Evolutionary conservation across 2,329 filamentous ascomycete species (phyloP), one percentile per base, ranked within the genome.

Genomic region (Penicillium polonicum): DNA sequence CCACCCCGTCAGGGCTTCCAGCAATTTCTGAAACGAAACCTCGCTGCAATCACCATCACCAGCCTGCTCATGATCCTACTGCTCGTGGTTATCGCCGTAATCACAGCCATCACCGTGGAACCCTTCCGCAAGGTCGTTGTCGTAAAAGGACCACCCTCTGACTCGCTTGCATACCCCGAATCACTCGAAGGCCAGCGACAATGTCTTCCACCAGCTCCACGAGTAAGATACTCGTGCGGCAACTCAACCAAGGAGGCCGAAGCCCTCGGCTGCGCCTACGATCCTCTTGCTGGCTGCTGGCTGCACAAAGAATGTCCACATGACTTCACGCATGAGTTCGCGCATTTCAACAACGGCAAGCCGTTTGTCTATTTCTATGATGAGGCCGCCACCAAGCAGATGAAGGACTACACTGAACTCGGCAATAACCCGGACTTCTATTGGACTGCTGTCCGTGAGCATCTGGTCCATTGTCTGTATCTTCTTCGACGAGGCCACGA

Each of bases 281-380:
- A 63, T 33, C 55, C 60, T 19, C 52, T 63, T 23, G 46, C 60
- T 8, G 59, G 59, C 29, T 63, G 60, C 48, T 63, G 60, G 59
- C 36, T 63, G n/a, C 60, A 61, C 48, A 38, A 48, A n/a, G 38
- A 61, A 31, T 63, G 60, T 19, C 59, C 60, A 1, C 55, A 39
- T 21, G 60, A 63, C 38, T 59, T 55, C n/a, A 48, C 59, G 5
- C 25, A 59, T 1, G 60, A 55, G 25, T 63, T 63, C 9, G 35
- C 56, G 5, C 46, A 48, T 25, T 62, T 60, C 45, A 59, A 60
- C 17, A 31, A 62, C 10, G 60, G 60, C 25, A 59, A 59, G 42
- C 60, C 60, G 4, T 62, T 62, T 39, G 42, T 57, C 3, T 62
- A 62, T 31, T 62, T 57, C 50, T 62, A 62, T 23, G 60, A 62